phyloP scores from a whole-genome alignment of 2,329 filamentous ascomycete species.

The Fusarium algeriense region DNA sequence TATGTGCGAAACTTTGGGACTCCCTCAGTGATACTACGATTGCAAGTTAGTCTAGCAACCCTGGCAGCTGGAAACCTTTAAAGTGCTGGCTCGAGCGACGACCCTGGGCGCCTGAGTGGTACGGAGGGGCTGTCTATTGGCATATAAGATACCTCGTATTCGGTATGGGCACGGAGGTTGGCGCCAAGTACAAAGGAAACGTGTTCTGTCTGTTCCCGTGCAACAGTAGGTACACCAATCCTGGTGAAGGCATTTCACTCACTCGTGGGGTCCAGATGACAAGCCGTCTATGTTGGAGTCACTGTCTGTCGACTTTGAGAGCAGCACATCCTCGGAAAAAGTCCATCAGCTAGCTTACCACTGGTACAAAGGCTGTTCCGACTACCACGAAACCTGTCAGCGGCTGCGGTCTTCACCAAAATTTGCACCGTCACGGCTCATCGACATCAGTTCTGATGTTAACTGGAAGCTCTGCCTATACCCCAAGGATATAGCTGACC shows the following conservation, averaged over 20 bases:
- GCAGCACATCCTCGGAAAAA: neutral
- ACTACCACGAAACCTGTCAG: neutral
- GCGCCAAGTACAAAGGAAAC: neutral
- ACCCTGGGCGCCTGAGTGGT: neutral
- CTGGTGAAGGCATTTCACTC: neutral
- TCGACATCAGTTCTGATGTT: neutral
- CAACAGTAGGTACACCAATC: neutral
- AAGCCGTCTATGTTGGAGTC: neutral
- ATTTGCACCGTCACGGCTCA: neutral
- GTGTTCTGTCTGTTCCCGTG: neutral
- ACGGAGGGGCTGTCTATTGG: neutral
- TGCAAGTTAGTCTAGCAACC: neutral
- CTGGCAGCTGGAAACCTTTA: neutral
- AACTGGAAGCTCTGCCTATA: neutral
- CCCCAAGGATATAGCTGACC: neutral
- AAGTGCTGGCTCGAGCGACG: neutral
- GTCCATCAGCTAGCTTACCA: neutral
- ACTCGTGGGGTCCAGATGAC: neutral
- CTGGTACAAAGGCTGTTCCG: neutral
- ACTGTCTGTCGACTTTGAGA: fast-evolving
- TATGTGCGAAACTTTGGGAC: neutral
- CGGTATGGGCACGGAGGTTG: fast-evolving
- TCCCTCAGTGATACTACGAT: neutral
- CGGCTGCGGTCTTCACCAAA: neutral
- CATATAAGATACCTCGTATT: neutral